Base-by-base conservation (phyloP, 2,329 filamentous ascomycete genomes). In the Calonectria pseudoreteaudii region DNA sequence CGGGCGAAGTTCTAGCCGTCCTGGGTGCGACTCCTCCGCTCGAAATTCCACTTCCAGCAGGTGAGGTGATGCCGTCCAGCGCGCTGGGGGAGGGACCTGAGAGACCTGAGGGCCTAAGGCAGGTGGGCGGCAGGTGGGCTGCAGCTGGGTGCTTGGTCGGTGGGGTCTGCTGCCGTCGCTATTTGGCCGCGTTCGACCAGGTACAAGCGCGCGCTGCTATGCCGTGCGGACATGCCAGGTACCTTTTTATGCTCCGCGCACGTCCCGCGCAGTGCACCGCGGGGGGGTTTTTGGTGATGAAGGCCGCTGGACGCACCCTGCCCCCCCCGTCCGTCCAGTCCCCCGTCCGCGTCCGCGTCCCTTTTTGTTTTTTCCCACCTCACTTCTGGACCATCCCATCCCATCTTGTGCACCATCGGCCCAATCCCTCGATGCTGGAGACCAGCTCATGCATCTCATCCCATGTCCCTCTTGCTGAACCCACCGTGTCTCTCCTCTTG, bases 11-110 rank as follows among this genome's bases (percentile, higher is more conserved):
- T 53, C 56, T 67, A 60, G 69, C 62, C 69, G 64, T 67, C 47
- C 31, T 62, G 58, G 69, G 41, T 31, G 31, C 23, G 36, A 50
- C 50, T 68, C 64, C 31, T 60, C 41, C 52, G 50, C 41, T 10
- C 31, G 41, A 26, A 66, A 66, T 67, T 67, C 70, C 53, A n/a
- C 44, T 71, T 71, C 70, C 20, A 71, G 70, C 20, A 64, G 64
- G 44, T 66, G 30, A 34, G 38, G 64, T 52, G 52, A 56, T 60
- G 31, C 20, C 3, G 53, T 36, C 20, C 50, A 53, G 26, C 50
- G 50, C 53, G 53, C 53, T 58, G 31, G 41, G 44, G 49, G 31
- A 36, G 44, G 64, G 47, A 66, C 62, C 64, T 50, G 47, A 52
- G n/a, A 49, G 41, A 53, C 64, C 65, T 52, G 47, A 52, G n/a